Evolutionary conservation across 2,329 filamentous ascomycete genomes (phyloP), one percentile per base, ranked within the genome.

Genomic region (Xylaria sp.): DNA sequence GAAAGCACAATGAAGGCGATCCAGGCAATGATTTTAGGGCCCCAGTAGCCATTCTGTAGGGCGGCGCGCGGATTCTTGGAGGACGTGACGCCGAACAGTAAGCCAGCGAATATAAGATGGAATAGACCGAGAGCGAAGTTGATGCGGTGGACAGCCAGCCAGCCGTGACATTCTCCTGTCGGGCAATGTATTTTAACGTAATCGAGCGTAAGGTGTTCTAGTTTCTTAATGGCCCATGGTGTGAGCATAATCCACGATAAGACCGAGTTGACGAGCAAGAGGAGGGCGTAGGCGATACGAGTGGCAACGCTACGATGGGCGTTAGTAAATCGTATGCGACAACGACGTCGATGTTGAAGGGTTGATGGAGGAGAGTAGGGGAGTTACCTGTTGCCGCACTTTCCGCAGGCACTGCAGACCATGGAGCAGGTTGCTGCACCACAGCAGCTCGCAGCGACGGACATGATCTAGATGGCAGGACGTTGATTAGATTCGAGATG

Each of bases 241-340:
- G 96, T 99, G 83, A 99, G 93, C 93, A 98, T 97, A 74, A 99
- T 93, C 96, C 96, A 99, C 41, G 96, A 95, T 60, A 98, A 80
- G 72, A 98, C 97, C 67, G 95, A 97, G 86, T 99, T 99, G 81
- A 98, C 83, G 73, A 99, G 90, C 63, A 99, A 92, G 70, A 99
- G 91, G 77, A 98, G 89, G 72, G 96, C 94, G 80, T 97, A 97
- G 77, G 93, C 95, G 83, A 98, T 97, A 84, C 96, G 93, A 73
- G 96, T 99, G 65, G 94, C 94, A 83, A 98, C 94, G 82, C 94
- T 97, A 74, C 50, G 39, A 20, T 46, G 7, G 25, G 36, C 4
- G 43, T 74, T 63, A 72, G 71, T 9, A 34, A 25, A 10, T 18
- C 10, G 53, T 20, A 18, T 28, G 58, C 43, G 52, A 41, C 32